phyloP scores from a whole-genome alignment of 1,284 basidiomycete species.

The Sanghuangporus sanghuang region DNA sequence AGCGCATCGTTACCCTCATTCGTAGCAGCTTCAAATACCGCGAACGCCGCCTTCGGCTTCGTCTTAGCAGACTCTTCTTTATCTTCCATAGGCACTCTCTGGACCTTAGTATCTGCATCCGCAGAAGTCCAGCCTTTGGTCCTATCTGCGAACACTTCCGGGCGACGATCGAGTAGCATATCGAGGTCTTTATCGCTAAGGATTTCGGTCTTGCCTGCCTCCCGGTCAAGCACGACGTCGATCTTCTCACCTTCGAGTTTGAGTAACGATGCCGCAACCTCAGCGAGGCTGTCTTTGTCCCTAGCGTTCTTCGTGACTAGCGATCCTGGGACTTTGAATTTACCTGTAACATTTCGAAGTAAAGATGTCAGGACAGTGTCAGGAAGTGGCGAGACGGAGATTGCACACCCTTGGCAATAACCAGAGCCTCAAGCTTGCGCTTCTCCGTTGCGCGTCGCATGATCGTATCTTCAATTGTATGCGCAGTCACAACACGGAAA shows the following conservation, averaged over 20 bases:
- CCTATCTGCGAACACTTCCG: conserved; percentile 73
- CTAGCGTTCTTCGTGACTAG: conserved; percentile 35
- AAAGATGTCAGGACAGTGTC: conserved; percentile 6
- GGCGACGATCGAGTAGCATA: conserved; percentile 75
- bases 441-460: conserved; percentile 87
- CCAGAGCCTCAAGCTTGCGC: conserved; percentile 86
- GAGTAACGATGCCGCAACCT: conserved; percentile 78
- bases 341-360: conserved; percentile 40
- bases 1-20: conserved; percentile 70
- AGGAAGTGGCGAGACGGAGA: not conserved
- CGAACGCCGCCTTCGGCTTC: conserved; percentile 58
- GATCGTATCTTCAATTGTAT: conserved; percentile 90
- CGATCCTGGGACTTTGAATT: conserved; percentile 67
- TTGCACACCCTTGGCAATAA: conserved; percentile 81
- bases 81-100: conserved; percentile 24
- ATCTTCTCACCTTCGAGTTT: conserved; percentile 86
- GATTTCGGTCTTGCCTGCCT: conserved; percentile 63
- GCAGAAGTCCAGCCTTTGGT: conserved; percentile 73
- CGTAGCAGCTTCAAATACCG: conserved; percentile 72
- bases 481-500: conserved; percentile 81
- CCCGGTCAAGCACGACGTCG: conserved; percentile 74
- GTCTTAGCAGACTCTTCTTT: conserved; percentile 25
- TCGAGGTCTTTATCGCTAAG: conserved; percentile 80
- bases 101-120: conserved; percentile 8
- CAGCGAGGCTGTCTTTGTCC: conserved; percentile 59